phyloP scores from a whole-genome alignment of 2,329 filamentous ascomycete species.

The Aureobasidium sp. region DNA sequence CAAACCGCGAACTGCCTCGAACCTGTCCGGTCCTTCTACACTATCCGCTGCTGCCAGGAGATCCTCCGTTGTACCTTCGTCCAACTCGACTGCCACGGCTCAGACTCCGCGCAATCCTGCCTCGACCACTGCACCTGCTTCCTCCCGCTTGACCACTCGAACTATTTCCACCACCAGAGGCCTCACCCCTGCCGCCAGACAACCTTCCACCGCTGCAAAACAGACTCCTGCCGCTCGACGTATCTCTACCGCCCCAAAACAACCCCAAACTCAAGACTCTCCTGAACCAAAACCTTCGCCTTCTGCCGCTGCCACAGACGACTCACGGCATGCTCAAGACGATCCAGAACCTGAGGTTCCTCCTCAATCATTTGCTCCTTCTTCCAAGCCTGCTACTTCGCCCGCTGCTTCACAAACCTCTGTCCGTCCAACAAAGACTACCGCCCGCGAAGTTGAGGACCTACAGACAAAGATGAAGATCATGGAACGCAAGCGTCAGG shows the following conservation, averaged over 20 bases:
- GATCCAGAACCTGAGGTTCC: background rate
- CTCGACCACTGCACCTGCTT: background rate
- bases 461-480: constrained; percentile 80
- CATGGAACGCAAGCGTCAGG: constrained; percentile 76
- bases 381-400: constrained; percentile 28
- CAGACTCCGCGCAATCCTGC: constrained; percentile 47
- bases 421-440: constrained; percentile 28
- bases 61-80: constrained; percentile 24
- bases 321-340: background rate
- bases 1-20: constrained; percentile 44
- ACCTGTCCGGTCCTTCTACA: constrained; percentile 44
- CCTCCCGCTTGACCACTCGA: constrained; percentile 31
- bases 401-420: constrained; percentile 18
- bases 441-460: constrained; percentile 67
- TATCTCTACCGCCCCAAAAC: background rate
- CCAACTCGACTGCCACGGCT: constrained; percentile 29
- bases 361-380: constrained; percentile 17
- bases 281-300: background rate
- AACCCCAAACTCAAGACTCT: background rate
- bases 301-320: background rate
- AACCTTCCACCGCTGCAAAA: background rate
- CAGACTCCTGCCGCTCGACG: background rate
- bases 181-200: constrained; percentile 1
- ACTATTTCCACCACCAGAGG: constrained; percentile 24
- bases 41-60: constrained; percentile 21